phyloP scores from a whole-genome alignment of 805 yeast species.

The Vanderwaltozyma tropicalis region DNA sequence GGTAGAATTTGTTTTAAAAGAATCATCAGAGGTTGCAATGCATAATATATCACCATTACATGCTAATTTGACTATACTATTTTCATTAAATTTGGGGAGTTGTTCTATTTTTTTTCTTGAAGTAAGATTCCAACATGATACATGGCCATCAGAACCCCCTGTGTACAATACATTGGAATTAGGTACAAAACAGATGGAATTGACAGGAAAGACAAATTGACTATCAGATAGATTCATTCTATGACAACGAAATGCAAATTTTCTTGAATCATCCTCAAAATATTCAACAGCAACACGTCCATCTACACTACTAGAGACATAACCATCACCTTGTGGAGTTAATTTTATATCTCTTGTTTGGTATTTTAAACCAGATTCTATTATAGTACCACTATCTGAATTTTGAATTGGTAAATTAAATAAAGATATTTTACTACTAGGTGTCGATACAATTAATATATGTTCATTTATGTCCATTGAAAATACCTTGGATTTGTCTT shows the following conservation, averaged over 20 bases:
- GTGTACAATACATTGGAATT: constrained; percentile 68
- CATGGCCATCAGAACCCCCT: constrained; percentile 85
- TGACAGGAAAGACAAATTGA: constrained; percentile 65
- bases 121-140: constrained; percentile 83
- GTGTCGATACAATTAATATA: constrained; percentile 43
- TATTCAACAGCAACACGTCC: constrained; percentile 73
- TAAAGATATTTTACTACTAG: constrained; percentile 37
- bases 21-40: constrained; percentile 41
- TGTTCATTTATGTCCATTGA: constrained; percentile 47
- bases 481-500: constrained; percentile 27
- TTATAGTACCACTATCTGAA: constrained; percentile 2
- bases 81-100: constrained; percentile 41
- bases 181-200: constrained; percentile 70
- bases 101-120: constrained; percentile 69
- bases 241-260: constrained; percentile 80
- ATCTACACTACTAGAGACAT: constrained; percentile 64
- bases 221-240: constrained; percentile 36
- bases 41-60: constrained; percentile 26
- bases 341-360: constrained; percentile 50
- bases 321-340: constrained; percentile 46
- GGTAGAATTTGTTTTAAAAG: constrained; percentile 32
- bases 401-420: constrained; percentile 10
- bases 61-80: constrained; percentile 35
- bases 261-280: constrained; percentile 39
- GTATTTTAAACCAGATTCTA: constrained; percentile 54